These are phyloP conservation scores for Gelatoporia subvermispora DNA, from an alignment of 768 basidiomycete genomes.

Conservation along the genomic window DNA sequence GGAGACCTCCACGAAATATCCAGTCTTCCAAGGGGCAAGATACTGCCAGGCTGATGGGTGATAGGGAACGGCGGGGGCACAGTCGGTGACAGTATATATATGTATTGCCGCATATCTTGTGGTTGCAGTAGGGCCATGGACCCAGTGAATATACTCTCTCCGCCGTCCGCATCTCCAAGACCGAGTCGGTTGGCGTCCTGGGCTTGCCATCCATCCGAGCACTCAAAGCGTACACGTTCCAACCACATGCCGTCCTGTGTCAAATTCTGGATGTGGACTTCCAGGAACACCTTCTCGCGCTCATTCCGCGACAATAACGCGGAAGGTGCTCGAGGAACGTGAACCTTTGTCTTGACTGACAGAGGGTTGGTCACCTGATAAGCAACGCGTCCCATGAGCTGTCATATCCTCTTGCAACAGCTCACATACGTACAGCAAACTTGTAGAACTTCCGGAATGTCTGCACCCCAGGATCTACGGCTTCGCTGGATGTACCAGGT, in stretches of 20 bases:
- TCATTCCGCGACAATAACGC: conserved; percentile 59
- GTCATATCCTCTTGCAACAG: not conserved
- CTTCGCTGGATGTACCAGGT: conserved; percentile 44
- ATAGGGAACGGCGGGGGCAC: conserved; percentile 39
- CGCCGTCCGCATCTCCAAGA: conserved; percentile 17
- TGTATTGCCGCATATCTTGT: conserved; percentile 81
- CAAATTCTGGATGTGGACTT: conserved; percentile 89
- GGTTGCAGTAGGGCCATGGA: conserved; percentile 73
- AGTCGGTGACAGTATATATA: conserved; percentile 71
- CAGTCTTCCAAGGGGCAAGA: conserved; percentile 78
- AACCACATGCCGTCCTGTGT: conserved; percentile 74
- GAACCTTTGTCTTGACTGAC: conserved; percentile 93
- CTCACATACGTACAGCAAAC: conserved; percentile 65
- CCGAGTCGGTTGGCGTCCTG: conserved; percentile 47
- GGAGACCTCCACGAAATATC: conserved; percentile 87
- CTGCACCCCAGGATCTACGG: conserved; percentile 51
- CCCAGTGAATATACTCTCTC: conserved; percentile 48
- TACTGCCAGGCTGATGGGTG: conserved; percentile 56
- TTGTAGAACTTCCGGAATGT: conserved; percentile 89
- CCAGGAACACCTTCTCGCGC: conserved; percentile 83
- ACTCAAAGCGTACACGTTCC: conserved; percentile 76
- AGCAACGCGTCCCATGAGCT: too few relatives aligned
- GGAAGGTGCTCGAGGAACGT: conserved; percentile 67
- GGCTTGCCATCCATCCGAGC: conserved; percentile 60
- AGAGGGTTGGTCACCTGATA: conserved; percentile 86